Base-by-base conservation (phyloP, 176 grass and related monocot genomes). In the Oryza meridionalis region DNA sequence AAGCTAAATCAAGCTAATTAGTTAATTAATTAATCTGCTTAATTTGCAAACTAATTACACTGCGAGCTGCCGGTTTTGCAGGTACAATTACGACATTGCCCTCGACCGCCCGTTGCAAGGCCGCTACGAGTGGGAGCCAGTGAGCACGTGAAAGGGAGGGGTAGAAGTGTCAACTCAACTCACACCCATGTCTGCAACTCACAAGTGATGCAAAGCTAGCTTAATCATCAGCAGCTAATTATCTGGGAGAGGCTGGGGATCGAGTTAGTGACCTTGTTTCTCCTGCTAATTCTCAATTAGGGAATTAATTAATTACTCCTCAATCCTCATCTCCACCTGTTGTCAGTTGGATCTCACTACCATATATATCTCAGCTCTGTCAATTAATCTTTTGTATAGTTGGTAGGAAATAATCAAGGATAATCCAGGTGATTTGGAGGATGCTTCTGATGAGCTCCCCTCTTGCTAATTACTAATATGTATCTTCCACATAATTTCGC, bases 11-110 rank as follows among this genome's bases (percentile, higher is more conserved):
- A 22, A 62, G 7, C n/a, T 25, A 11, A 12, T 0, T 24, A 10
- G 22, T 0, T 24, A 10, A 33, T 31, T 0, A 31, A 2, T 29
- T 29, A 29, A 31, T 31, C 29, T 31, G 2, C 29, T 31, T 31
- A 31, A 22, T 15, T 65, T 49, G 26, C 75, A 42, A 42, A 91
- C 75, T 63, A 29, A 91, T 33, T 33, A 33, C 33, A 35, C 33
- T 5, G 0, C 1, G 72, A 81, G 81, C 70, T 65, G 15, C 17
- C 1, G 11, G 9, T 22, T 65, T 15, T 32, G 38, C 82, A 91
- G 90, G 73, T 91, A 91, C 24, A 91, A 91, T 61, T 91, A 85
- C 90, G 90, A 88, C 49, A 3, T 91, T 9, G 78, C 75, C 78
- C 67, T 85, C 22, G 90, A 91, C 78, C 47, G 46, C 13, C 86